Evolutionary conservation across 768 basidiomycete genomes (phyloP).

Genomic region (Lentinula lateritia): DNA sequence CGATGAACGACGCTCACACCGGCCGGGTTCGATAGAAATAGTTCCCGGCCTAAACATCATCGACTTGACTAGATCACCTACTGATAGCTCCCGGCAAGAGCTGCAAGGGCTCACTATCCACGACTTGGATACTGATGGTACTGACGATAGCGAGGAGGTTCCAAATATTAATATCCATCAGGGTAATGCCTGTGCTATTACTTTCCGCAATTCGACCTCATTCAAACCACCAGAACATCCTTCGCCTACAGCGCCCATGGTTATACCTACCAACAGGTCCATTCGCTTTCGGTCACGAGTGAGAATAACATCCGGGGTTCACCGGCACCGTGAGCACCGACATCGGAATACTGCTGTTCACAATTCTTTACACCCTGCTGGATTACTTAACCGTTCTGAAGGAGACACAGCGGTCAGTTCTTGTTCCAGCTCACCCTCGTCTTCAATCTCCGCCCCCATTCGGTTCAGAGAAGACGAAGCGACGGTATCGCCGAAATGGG

Average conservation of each 20-base stretch:
- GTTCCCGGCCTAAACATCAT: not conserved
- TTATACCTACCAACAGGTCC: not conserved
- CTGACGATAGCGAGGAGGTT: not conserved
- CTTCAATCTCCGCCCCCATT: constrained; percentile 78
- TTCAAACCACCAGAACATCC: not conserved
- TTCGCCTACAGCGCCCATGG: not conserved
- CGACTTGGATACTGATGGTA: not conserved
- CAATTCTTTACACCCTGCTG: constrained; percentile 3
- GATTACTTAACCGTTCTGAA: constrained; percentile 28
- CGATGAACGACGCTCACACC: not conserved
- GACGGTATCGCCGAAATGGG: constrained; percentile 45
- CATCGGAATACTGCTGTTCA: constrained; percentile 18
- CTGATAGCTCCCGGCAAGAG: not conserved
- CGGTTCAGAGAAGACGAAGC: constrained; percentile 49
- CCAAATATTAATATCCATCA: not conserved
- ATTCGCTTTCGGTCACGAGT: constrained; percentile 67
- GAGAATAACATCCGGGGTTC: constrained; percentile 69
- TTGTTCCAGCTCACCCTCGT: constrained; percentile 59
- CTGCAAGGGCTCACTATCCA: not conserved
- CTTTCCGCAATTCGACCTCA: not conserved
- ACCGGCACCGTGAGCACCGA: constrained; percentile 39
- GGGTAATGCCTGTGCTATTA: not conserved
- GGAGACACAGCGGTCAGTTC: not conserved
- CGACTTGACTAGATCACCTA: not conserved
- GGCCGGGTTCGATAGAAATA: not conserved